These are phyloP conservation scores for Mimosa pudica DNA, from an alignment of 306 rosid genomes.

Conservation along the genomic window DNA sequence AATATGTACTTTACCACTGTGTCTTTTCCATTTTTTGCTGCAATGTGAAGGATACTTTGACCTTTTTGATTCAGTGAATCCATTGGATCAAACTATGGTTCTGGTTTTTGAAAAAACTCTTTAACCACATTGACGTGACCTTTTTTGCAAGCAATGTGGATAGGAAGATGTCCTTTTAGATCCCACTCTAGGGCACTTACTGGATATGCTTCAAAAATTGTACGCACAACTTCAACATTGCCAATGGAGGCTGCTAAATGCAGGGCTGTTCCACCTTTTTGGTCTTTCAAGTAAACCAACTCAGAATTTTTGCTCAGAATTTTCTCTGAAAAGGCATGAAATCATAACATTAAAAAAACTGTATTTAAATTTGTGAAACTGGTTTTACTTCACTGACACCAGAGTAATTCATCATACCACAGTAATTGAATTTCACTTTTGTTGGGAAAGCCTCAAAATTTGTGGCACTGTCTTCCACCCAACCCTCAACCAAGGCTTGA, in stretches of 20 bases:
- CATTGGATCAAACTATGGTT: background rate
- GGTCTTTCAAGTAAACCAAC: background rate
- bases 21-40: background rate
- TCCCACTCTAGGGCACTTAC: background rate
- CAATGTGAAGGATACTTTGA: conserved; percentile 4
- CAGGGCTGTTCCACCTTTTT: background rate
- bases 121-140: background rate
- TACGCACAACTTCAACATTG: background rate
- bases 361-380: background rate
- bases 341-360: background rate
- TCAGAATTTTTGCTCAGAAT: background rate
- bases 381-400: background rate
- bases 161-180: background rate
- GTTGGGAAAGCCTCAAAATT: background rate
- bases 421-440: background rate
- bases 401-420: background rate
- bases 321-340: background rate
- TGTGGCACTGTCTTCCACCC: background rate
- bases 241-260: conserved; percentile 8
- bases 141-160: background rate
- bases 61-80: background rate
- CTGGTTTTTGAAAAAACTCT: background rate
- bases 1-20: background rate
- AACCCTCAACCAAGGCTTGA: background rate
- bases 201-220: background rate